A percentile compares a stretch with the other conserved stretches of the same genome.
Evolutionary conservation across 75 land plant genomes (phyloP).

Genomic region (Pseudotsuga menziesii): DNA sequence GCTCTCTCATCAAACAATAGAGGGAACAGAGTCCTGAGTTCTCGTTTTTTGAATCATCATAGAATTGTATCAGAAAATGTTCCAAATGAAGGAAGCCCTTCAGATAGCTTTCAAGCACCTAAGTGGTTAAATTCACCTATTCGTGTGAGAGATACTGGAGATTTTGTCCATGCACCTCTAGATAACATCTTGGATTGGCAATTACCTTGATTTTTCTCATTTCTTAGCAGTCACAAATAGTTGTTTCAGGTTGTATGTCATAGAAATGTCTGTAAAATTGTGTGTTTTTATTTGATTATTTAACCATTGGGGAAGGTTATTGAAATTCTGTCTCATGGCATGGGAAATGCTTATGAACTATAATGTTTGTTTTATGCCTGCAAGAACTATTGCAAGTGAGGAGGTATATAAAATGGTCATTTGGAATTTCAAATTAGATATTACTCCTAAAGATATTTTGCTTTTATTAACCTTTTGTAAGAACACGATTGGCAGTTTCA

Average conservation of each 20-base stretch:
- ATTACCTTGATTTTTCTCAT: neutral
- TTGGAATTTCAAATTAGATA: neutral
- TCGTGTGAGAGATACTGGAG: constrained; percentile 1
- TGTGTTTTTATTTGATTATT: too few species aligned
- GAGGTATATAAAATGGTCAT: neutral
- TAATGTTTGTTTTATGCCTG: neutral
- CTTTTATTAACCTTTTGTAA: neutral
- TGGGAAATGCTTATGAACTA: neutral
- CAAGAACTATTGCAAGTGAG: neutral
- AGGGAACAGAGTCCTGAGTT: constrained; percentile 7
- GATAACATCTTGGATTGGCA: neutral
- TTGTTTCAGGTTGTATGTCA: too few species aligned
- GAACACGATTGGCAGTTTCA: neutral
- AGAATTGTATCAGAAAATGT: neutral
- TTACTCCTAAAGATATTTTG: neutral
- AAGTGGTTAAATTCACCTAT: neutral
- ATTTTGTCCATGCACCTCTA: constrained; percentile 1
- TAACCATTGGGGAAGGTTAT: neutral
- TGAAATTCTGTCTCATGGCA: neutral
- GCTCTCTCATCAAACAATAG: constrained; percentile 6
- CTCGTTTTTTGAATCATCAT: neutral
- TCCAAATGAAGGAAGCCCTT: constrained; percentile 8
- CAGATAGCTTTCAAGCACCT: constrained; percentile 6
- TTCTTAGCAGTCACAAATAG: neutral
- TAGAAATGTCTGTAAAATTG: too few species aligned